Evolutionary conservation across 208 protist genomes (phyloP), one percentile per base, ranked within the genome.

Genomic region (Crithidia sp.): DNA sequence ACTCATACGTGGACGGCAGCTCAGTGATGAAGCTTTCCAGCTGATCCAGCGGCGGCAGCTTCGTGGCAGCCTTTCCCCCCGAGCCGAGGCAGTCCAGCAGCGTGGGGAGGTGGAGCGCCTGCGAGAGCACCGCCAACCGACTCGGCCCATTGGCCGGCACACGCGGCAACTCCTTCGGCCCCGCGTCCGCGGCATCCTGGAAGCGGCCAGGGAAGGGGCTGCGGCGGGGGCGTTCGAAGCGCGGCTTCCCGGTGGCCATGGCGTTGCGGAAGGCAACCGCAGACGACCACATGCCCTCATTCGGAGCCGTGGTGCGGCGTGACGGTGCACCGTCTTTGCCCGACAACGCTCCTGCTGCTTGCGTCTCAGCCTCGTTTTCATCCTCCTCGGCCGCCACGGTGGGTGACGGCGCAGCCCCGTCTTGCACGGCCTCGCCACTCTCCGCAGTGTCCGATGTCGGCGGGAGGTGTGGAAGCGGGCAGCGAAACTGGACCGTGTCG

Each of bases 1-100:
- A 87, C 67, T 87, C 69, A 47, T 67, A 66, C 53, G 77, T 19
- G 7, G 77, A 76, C 4, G 82, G 82, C 63, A 87, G 63, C 60
- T 57, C 53, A 13, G 36, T 60, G 53, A 87, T 81, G 19, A 87
- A 67, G 9, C 54, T 59, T 43, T 87, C 82, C 19, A 87, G 55
- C 49, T 74, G 56, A 10, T 78, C 73, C 16, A 79, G 68, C 37
- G 67, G 71, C 6, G 78, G 78, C 36, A 81, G 47, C 66, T 79
- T 79, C 13, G 67, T 74, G 6, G 59, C 67, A 5, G 74, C 60
- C n/a, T 65, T 60, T 49, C 53, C 19, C 0, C 44, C 50, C 37
- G 74, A 45, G 41, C 53, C 60, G n/a, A 79, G 74, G 36, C 68
- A 79, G 53, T 73, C 74, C 0, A 74, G 55, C 8, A 79, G 62